Base-by-base conservation (phyloP, 805 yeast species). In the Suhomyces pyralidae region DNA sequence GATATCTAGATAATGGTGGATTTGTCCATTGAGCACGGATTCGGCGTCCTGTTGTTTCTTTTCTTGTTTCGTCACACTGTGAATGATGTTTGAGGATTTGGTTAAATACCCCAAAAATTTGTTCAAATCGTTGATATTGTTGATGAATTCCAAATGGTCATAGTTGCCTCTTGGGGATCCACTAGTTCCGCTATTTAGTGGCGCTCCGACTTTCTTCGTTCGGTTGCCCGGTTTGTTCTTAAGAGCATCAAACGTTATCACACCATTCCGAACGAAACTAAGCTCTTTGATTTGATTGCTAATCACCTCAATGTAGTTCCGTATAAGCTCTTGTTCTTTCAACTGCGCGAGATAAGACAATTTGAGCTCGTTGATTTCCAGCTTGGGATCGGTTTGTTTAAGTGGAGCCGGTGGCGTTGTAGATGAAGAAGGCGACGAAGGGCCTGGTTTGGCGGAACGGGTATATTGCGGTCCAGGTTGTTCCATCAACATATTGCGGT, bases 261-360 rank as follows among this genome's bases (percentile, higher is more conserved):
- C 76, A 5, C 79, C 79, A 54, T 70, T 74, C 56, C 73, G 76
- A 4, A 74, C 77, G 57, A 75, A 74, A 45, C 63, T 66, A 32
- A 75, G 64, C 54, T 74, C 78, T 52, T 74, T 73, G 52, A 75
- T 75, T 56, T 75, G 79, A 53, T 71, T 73, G 47, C 69, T 66
- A 24, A 75, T 65, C 8, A 73, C 70, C 25, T 74, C 79, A 45
- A 74, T 74, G 52, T 75, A 75, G 56, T 73, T 74, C 24, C 69
- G 61, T 14, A 75, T 71, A 28, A 75, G 61, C 53, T 73, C 77
- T 57, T 75, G 79, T 51, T 75, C 79, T 52, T 74, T 74, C 17
- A 75, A 58, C 55, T 70, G 70, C 9, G 74, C 58, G 20, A 74
- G 60, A 53, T 73, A 74, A 12, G 65, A 58, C 43, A 61, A 56